These are phyloP conservation scores for Pyrenochaeta sp. DNA, from an alignment of 2,329 filamentous ascomycete genomes.

Conservation along the genomic window DNA sequence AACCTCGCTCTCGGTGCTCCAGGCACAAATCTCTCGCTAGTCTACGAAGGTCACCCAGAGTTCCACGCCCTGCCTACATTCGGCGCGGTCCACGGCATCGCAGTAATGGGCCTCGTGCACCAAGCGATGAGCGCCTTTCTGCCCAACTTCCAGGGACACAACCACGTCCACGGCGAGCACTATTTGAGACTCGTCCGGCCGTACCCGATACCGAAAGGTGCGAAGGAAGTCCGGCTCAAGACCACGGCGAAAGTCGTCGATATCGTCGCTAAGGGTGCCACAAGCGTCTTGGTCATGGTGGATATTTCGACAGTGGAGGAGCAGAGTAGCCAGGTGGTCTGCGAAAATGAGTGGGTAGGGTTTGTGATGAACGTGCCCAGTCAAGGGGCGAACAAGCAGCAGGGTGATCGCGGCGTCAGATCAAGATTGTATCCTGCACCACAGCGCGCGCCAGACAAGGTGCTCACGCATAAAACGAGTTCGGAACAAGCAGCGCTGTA, in stretches of 20 bases:
- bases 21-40: conserved; percentile 10
- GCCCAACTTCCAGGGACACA: conserved; percentile 16
- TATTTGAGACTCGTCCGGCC: conserved; percentile 8
- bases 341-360: conserved; percentile 18
- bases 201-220: conserved; percentile 11
- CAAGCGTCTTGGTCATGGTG: conserved; percentile 13
- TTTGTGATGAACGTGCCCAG: conserved; percentile 14
- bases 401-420: conserved; percentile 4
- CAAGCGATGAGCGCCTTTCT: conserved; percentile 15
- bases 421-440: conserved; percentile 9
- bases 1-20: conserved; percentile 18
- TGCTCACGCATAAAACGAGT: conserved; percentile 9
- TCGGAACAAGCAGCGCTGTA: conserved; percentile 20
- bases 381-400: conserved; percentile 5
- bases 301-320: conserved; percentile 11
- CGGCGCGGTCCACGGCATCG: conserved; percentile 14
- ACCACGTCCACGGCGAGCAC: conserved; percentile 20
- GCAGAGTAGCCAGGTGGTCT: conserved; percentile 5
- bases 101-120: conserved; percentile 17
- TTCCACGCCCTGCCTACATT: conserved; percentile 19
- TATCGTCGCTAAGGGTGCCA: conserved; percentile 6
- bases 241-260: conserved; percentile 17
- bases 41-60: conserved; percentile 13
- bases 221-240: conserved; percentile 4
- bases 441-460: conserved; percentile 8